A percentile compares a stretch with the other conserved stretches of the same genome.
Evolutionary conservation across 345 rosid genomes (phyloP).

Genomic region (Jatropha curcas): DNA sequence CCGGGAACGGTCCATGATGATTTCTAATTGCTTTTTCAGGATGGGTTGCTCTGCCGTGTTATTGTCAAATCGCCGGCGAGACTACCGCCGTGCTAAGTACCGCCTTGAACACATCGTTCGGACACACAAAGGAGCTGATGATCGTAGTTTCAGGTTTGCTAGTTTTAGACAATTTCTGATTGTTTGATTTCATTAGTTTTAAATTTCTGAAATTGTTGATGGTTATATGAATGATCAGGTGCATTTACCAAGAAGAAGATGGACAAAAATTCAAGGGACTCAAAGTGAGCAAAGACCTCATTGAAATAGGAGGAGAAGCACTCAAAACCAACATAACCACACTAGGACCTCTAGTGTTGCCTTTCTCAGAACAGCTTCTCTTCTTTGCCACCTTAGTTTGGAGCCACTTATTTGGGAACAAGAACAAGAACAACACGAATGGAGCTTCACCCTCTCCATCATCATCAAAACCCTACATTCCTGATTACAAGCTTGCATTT

Average conservation of each 20-base stretch:
- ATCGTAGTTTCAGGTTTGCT: conserved; percentile 86
- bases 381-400: conserved; percentile 67
- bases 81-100: conserved; percentile 73
- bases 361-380: conserved; percentile 91
- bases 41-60: conserved; percentile 92
- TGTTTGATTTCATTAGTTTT: neutral
- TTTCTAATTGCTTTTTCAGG: conserved; percentile 84
- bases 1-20: conserved; percentile 71
- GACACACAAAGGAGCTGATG: conserved; percentile 92
- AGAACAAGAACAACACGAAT: neutral
- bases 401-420: conserved; percentile 44
- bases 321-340: conserved; percentile 96
- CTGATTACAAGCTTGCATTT: conserved; percentile 92
- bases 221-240: conserved; percentile 34
- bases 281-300: conserved; percentile 72
- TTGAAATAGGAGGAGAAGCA: conserved; percentile 92
- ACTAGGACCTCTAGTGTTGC: conserved; percentile 83
- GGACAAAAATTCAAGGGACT: conserved; percentile 69
- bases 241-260: conserved; percentile 89
- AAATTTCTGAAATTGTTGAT: neutral
- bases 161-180: too few relatives aligned
- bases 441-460: conserved; percentile 22
- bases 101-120: conserved; percentile 85
- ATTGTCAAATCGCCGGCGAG: conserved; percentile 77
- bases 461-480: conserved; percentile 77